Evolutionary conservation across 768 basidiomycete species (phyloP), one percentile per base, ranked within the genome.

Genomic region (Austroboletus eburneus): DNA sequence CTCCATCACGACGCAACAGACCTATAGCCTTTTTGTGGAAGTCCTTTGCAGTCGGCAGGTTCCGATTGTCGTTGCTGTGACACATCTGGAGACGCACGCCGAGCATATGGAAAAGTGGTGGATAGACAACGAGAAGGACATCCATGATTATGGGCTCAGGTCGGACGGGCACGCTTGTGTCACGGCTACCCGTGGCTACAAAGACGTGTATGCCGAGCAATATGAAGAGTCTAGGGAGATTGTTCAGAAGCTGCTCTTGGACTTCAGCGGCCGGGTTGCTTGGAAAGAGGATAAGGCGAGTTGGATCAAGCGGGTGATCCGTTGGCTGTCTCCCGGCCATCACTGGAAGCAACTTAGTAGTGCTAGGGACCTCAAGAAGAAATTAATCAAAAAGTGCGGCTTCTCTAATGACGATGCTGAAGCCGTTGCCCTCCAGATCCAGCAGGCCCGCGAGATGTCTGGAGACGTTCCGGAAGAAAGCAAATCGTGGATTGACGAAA

Each of bases 61-160:
- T 10, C 68, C 66, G 2, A 51, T 70, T 29, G 57, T 65, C 2
- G 29, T 64, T n/a, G 57, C 61, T 2, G 69, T 70, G 3, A 69
- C 68, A 3, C 68, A 70, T n/a, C 50, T 68, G 41, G 69, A 69
- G 48, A 60, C 43, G 42, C 51, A 51, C 24, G 59, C n/a, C n/a
- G n/a, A 68, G 5, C 25, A 41, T 27, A 71, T 69, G 61, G 64
- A 67, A 10, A 50, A 59, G 20, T 76, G 73, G 73, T 75, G 72
- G 72, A 43, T 13, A 32, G 46, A 58, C 32, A 75, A 75, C 49
- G 56, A 69, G 30, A 42, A 48, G 18, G 42, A 39, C 2, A 69
- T 76, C 51, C 59, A 49, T 25, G 43, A 51, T 6, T 59, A 69
- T 25, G 59, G 57, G 12, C 72, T 76, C 47, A 30, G 46, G 8